Base-by-base conservation (phyloP, 1,284 basidiomycete species). In the Cutaneotrichosporon cutaneum region DNA sequence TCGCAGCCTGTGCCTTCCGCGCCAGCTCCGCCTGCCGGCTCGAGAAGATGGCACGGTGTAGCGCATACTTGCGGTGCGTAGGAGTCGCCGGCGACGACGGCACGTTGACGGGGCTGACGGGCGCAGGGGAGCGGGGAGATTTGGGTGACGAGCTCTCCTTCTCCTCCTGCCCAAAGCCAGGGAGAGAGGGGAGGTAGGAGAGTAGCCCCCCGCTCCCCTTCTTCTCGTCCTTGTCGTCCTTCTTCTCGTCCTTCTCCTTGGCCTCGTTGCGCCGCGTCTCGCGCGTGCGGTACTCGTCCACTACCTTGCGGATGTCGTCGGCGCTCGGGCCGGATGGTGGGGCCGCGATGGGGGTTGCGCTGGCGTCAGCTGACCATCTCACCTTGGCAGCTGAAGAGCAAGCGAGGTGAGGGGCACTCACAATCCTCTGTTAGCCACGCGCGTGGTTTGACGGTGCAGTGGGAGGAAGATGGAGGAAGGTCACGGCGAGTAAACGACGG, bases 261-360 rank as follows among this genome's bases (percentile, higher is more conserved):
- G 66, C 63, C 54, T 67, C 58, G 9, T 61, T 54, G 50, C 73
- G 72, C 24, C 65, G 64, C 13, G 68, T 72, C 68, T 78, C 73
- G 35, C 70, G 70, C 10, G 72, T 63, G 26, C 73, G 65, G 62
- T 79, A 72, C 24, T 80, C 78, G 21, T 71, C 62, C 24, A 80
- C 66, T 21, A 80, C 78, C 59, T 77, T 77, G 36, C 72, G 70
- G 56, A 80, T 77, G 21, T 80, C 78, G n/a, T 75, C 76, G 14
- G 73, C 64, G 10, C 69, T 68, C 2, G 78, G 78, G 1, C 70
- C 71, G 2, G 70, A 27, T 0, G 70, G 39, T 6, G 74, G 64
- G 11, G 71, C 56, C 14, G 72, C 65, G 26, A 78, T 72, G 8
- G 62, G 69, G 0, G 75, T 69, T 21, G 73, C 76, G 66, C 76